Base-by-base conservation (phyloP, 2,329 filamentous ascomycete genomes). In the Aspergillus fijiensis region DNA sequence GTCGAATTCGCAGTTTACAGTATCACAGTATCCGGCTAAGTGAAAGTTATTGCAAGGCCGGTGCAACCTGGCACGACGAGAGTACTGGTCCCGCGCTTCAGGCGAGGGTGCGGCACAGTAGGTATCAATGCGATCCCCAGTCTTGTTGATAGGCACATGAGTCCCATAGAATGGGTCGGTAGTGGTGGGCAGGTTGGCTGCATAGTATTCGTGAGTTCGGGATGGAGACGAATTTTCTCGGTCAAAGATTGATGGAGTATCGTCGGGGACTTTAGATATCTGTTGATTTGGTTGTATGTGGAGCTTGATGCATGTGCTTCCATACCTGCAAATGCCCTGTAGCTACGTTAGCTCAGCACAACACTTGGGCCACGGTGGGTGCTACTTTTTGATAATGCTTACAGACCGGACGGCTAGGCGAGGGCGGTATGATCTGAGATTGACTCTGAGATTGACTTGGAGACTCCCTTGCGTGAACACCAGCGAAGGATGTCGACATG, bases 1-100 rank as follows among this genome's bases (percentile, higher is more conserved):
- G 53, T 84, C 81, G 64, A 76, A 84, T 3, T 68, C 67, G 61
- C 80, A 82, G 57, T 60, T 60, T 48, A 68, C 62, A 47, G 69
- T 69, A 31, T 66, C 65, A 64, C 82, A 84, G 16, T 69, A 61
- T 2, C 74, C 72, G 0, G 74, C 74, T 0, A 85, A 72, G 58
- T 83, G 79, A 60, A 77, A 77, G 29, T 75, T 76, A 65, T 84
- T 84, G 69, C 82, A 85, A 0, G 81, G 74, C 64, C 82, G 83
- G 19, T 72, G 69, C 2, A 70, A 65, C 14, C 70, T 71, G 29
- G 73, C 71, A 12, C 76, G 74, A 11, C 70, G 67, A 21, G 75
- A 73, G 65, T 81, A 84, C 9, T 64, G 63, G 2, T 72, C 67
- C 66, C 76, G 75, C 29, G 78, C 77, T 16, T 77, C 72, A 14